Evolutionary conservation across 441 rosid species (phyloP), one percentile per base, ranked within the genome.

Genomic region (Gossypium gossypioides): DNA sequence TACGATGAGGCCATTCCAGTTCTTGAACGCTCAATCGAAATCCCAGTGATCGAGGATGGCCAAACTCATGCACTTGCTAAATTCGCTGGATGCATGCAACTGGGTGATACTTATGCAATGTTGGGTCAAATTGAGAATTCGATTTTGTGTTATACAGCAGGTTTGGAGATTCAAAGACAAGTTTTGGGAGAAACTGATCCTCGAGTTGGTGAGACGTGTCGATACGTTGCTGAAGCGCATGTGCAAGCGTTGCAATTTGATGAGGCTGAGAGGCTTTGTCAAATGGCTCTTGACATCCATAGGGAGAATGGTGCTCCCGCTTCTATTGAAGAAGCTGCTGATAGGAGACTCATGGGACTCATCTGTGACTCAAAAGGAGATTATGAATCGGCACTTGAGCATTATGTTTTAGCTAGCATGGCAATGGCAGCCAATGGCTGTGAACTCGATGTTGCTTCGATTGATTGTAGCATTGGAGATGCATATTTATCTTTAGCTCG

Each of bases 401-500:
- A 93, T 79, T 87, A 86, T 54, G 93, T 87, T 69, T 73, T 90
- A 18, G 95, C 95, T 0, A 90, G 96, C 81, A 88, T 93, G 98
- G 92, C 99, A 0, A 86, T 92, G 96, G 85, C 90, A 8, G 85
- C 95, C 46, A 83, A 82, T 74, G 87, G 90, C 27, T 86, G 78
- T 16, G 92, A 88, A 75, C 72, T 83, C 25, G 97, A 88, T 50
- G 97, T 89, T 56, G 97, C 97, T n/a, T 76, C 85, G 6, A 79
- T 89, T 71, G 97, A 92, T 78, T 87, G 96, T 72, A 87, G 96
- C 84, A 91, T 94, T 37, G 98, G 97, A 19, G 99, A 94, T 73
- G 77, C 91, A 0, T 94, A 94, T 78, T 81, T 94, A 62, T 86
- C 94, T 2, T 78, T 94, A 84, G 81, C 96, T 52, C 79, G 96